Evolutionary conservation across 1,284 basidiomycete species (phyloP).

Genomic region (Pholiota adiposa): DNA sequence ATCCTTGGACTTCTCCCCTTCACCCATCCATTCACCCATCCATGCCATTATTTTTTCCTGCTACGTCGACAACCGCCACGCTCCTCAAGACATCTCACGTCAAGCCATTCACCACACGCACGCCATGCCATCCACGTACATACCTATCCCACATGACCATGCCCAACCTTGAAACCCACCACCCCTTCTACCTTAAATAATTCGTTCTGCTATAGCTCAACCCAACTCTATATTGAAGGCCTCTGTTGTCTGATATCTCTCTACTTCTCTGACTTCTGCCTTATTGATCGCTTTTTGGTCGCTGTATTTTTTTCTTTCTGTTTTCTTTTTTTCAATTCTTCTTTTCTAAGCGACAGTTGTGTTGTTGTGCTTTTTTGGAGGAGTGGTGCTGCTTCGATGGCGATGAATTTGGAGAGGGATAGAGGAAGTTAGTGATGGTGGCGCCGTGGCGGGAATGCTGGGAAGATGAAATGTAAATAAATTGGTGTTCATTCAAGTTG

Average conservation of each 20-base stretch:
- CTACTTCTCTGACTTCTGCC: no score
- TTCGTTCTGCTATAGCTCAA: background rate
- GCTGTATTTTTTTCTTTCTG: background rate
- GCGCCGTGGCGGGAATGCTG: no score
- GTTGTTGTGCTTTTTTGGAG: no score
- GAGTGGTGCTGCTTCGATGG: background rate
- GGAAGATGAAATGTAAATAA: background rate
- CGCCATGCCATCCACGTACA: background rate
- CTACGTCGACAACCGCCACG: background rate
- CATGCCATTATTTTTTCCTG: background rate
- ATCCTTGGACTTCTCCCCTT: background rate
- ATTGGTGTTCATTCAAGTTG: background rate
- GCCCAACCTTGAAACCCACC: background rate
- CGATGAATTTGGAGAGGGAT: background rate
- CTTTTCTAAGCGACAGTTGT: no score
- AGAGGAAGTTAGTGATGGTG: no score
- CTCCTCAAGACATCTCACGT: background rate
- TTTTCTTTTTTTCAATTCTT: background rate
- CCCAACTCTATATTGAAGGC: background rate
- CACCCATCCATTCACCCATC: background rate
- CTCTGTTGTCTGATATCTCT: background rate
- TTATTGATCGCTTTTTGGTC: no score
- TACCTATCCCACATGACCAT: background rate
- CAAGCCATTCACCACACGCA: background rate
- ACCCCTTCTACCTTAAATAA: background rate